Evolutionary conservation across 208 protist genomes (phyloP), one percentile per base, ranked within the genome.

Genomic region (Crithidia brevicula): DNA sequence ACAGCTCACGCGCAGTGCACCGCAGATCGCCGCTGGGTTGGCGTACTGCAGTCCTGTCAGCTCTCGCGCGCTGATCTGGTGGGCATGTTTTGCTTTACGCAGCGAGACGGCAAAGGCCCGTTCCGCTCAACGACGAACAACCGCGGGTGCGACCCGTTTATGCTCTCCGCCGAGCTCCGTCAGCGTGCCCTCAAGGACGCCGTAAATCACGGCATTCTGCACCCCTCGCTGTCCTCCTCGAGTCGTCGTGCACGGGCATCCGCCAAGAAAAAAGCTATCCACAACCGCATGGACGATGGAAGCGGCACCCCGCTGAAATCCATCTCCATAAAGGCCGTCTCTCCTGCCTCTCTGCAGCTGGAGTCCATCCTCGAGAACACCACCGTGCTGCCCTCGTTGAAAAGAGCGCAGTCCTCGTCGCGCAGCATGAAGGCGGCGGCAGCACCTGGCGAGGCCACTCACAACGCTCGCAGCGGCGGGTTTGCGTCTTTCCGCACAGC

Each of bases 31-130:
- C 70, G 49, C 7, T 76, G 70, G 70, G 40, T 68, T 11, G 46
- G 47, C 20, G 25, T 76, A 6, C 56, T 76, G 34, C 53, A 65
- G 47, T 76, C 70, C 10, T 65, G 52, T 31, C 54, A 70, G 15
- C 70, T 70, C 16, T 33, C 70, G 7, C 33, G 62, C 40, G 62
- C 57, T 4, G 0, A 18, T 9, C 42, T 38, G 8, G 34, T 76
- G 4, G 70, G 70, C 23, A 27, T 76, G 22, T 27, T 76, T 5
- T 62, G 20, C 13, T 2, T 70, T 15, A 15, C 30, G 22, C 13
- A 23, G 13, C 28, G 11, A 6, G 20, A 27, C 0, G 2, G 30
- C 0, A 5, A 5, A 11, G 28, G 30, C 30, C 1, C 30, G 8
- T 70, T 70, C 36, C 11, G 6, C 47, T 6, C 18, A 0, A 1